Conservation (phyloP, 495 filamentous ascomycete species). For the Aspergillus affinis region DNA sequence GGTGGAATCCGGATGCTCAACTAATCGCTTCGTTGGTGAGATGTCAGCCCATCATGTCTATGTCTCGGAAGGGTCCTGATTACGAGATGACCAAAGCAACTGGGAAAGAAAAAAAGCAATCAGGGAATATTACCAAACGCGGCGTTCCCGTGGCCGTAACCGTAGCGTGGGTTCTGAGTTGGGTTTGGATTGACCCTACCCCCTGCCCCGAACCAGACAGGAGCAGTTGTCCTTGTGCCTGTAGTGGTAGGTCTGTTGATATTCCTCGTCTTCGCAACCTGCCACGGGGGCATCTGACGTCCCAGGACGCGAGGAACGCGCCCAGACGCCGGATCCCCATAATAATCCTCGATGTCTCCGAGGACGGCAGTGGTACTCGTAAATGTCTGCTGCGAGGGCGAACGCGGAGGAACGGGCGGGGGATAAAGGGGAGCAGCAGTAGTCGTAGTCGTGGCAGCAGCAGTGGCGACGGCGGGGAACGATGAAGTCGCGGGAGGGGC, state of each 20-base stretch:
- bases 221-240: too few species aligned
- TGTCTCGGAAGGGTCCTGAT: too few species aligned
- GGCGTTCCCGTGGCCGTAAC: slow-evolving; percentile 24
- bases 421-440: not conserved
- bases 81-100: not conserved
- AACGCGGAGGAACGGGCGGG: not conserved
- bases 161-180: slow-evolving; percentile 24
- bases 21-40: slow-evolving; percentile 63
- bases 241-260: not conserved
- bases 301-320: slow-evolving; percentile 45
- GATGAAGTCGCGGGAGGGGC: not conserved
- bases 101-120: slow-evolving; percentile 8
- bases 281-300: slow-evolving; percentile 40
- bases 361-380: slow-evolving; percentile 6
- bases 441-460: slow-evolving; percentile 16
- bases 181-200: not conserved
- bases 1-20: slow-evolving; percentile 51
- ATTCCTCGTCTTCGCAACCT: slow-evolving; percentile 17
- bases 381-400: slow-evolving; percentile 4
- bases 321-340: slow-evolving; percentile 26
- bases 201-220: not conserved
- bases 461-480: slow-evolving; percentile 22
- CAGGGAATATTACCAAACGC: slow-evolving; percentile 33
- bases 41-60: slow-evolving; percentile 43
- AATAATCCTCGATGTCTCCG: slow-evolving; percentile 40